A percentile compares a stretch with the other conserved stretches of the same genome.
Conservation (phyloP, 2,329 filamentous ascomycete genomes). For the Ceratocystis cacaofunesta region DNA sequence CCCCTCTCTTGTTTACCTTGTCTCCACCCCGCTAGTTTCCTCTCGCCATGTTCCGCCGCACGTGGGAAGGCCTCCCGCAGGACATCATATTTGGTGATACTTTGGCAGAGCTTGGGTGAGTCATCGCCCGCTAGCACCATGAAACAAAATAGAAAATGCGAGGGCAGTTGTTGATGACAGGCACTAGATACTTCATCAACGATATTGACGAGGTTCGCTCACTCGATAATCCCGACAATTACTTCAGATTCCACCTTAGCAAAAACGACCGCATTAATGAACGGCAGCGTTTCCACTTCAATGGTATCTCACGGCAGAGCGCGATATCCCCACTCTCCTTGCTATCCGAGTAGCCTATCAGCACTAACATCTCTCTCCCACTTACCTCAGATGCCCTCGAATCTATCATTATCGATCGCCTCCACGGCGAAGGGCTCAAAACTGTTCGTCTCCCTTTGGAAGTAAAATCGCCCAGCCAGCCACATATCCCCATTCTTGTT, state of each 20-base stretch:
- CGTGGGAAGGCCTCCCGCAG: slow-evolving; percentile 50
- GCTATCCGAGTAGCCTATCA: background rate
- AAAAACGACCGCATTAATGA: slow-evolving; percentile 66
- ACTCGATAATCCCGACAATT: slow-evolving; percentile 49
- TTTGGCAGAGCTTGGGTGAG: slow-evolving; percentile 58
- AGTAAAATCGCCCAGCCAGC: slow-evolving; percentile 29
- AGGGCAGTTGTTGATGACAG: background rate
- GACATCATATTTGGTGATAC: slow-evolving; percentile 53
- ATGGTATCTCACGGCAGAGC: slow-evolving; percentile 36
- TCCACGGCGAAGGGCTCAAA: slow-evolving; percentile 44
- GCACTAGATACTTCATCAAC: slow-evolving; percentile 60
- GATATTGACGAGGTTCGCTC: slow-evolving; percentile 58
- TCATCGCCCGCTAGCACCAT: background rate
- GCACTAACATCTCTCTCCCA: background rate
- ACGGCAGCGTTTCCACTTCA: slow-evolving; percentile 57
- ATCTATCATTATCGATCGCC: slow-evolving; percentile 44
- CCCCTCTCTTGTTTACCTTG: background rate
- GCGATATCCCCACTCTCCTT: background rate
- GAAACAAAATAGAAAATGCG: too few species aligned
- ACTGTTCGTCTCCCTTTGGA: slow-evolving; percentile 46
- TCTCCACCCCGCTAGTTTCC: background rate
- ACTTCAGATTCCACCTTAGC: slow-evolving; percentile 61
- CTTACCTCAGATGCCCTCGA: slow-evolving; percentile 42
- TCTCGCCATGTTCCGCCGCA: slow-evolving; percentile 58
- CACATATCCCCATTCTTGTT: slow-evolving; percentile 54